phyloP scores from a whole-genome alignment of 805 yeast genomes.

The Blastobotrys chiropterorum region DNA sequence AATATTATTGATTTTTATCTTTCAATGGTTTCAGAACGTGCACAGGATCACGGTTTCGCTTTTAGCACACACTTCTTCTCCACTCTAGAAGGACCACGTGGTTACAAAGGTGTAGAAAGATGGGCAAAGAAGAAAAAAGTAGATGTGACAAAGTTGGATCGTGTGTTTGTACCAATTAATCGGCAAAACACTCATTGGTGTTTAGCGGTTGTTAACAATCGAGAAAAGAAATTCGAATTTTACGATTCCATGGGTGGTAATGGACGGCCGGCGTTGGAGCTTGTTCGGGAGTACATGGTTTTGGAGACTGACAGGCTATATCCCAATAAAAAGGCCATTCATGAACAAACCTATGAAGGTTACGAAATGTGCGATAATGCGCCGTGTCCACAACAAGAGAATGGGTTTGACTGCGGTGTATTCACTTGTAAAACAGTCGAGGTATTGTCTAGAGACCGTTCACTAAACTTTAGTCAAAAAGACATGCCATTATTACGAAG shows the following conservation, averaged over 20 bases:
- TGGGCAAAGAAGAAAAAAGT: constrained; percentile 79
- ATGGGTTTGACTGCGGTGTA: constrained; percentile 94
- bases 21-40: constrained; percentile 43
- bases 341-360: constrained; percentile 26
- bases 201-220: constrained; percentile 67
- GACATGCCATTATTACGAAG: constrained; percentile 67
- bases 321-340: constrained; percentile 31
- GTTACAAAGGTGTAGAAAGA: constrained; percentile 72
- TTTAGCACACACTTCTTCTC: constrained; percentile 89
- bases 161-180: constrained; percentile 81
- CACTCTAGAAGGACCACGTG: constrained; percentile 53
- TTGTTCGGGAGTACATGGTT: constrained; percentile 54
- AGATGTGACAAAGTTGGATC: constrained; percentile 55
- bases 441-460: constrained; percentile 46
- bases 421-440: constrained; percentile 77
- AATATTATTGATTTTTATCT: constrained; percentile 81
- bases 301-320: constrained; percentile 57
- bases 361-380: constrained; percentile 18
- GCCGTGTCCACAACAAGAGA: constrained; percentile 76
- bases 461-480: constrained; percentile 50
- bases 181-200: constrained; percentile 88
- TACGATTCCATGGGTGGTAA: constrained; percentile 64
- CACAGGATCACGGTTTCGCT: constrained; percentile 43
- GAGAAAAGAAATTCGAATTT: constrained; percentile 52
- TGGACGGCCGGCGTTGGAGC: constrained; percentile 39